Evolutionary conservation across 2,329 filamentous ascomycete species (phyloP).

Genomic region (Dichotomopilus funicola): DNA sequence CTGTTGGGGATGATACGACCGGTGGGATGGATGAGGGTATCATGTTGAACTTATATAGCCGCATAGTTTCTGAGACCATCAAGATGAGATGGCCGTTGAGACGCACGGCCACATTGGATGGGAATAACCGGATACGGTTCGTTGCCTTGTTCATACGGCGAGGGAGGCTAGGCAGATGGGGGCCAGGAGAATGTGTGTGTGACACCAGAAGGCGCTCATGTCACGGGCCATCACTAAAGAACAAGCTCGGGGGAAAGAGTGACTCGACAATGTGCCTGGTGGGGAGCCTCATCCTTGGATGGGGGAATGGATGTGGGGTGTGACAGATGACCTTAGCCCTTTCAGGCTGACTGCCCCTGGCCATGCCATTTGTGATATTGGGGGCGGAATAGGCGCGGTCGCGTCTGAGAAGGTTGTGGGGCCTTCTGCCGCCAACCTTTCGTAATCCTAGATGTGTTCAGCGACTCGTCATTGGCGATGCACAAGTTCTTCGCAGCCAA

Average conservation of each 20-base stretch:
- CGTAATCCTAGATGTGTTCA: neutral
- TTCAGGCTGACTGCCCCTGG: neutral
- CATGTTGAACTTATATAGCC: constrained; percentile 11
- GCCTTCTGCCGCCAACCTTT: neutral
- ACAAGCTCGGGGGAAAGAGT: neutral
- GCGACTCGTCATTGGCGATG: constrained; percentile 11
- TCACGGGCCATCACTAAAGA: neutral
- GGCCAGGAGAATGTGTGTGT: neutral
- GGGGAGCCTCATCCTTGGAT: constrained; percentile 6
- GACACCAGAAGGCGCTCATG: neutral
- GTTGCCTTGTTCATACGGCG: constrained; percentile 11
- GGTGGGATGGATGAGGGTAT: neutral
- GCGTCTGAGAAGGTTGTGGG: constrained; percentile 1
- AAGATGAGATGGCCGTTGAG: neutral
- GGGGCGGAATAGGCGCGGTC: neutral
- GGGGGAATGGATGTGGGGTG: constrained; percentile 4
- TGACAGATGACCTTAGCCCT: neutral
- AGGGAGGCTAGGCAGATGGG: constrained; percentile 13
- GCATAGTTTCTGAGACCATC: neutral
- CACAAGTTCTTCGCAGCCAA: constrained; percentile 20
- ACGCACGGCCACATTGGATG: neutral
- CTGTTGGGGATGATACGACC: neutral
- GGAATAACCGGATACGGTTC: neutral
- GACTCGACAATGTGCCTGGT: constrained; percentile 8
- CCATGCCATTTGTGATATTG: neutral